phyloP scores from a whole-genome alignment of 345 rosid genomes.

The Geranium brycei region DNA sequence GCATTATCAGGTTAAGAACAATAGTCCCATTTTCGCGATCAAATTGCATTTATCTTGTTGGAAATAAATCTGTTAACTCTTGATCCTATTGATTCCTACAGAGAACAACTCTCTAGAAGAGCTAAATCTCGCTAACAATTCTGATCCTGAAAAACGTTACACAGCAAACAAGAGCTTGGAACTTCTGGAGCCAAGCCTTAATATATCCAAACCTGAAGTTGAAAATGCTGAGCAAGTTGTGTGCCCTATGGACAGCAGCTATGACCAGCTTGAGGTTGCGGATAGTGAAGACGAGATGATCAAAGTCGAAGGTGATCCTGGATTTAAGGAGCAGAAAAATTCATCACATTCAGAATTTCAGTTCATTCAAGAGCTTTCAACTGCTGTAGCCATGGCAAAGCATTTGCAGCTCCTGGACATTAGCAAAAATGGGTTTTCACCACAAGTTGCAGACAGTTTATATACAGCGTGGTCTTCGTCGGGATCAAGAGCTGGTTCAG shows the following conservation, averaged over 20 bases:
- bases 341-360: slow-evolving; percentile 20
- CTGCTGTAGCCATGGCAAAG: slow-evolving; percentile 51
- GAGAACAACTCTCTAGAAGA: slow-evolving; percentile 60
- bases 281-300: slow-evolving; percentile 60
- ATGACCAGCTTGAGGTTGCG: slow-evolving; percentile 54
- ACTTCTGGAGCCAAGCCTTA: slow-evolving; percentile 11
- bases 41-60: background rate
- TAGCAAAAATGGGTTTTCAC: slow-evolving; percentile 59
- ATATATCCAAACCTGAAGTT: slow-evolving; percentile 7
- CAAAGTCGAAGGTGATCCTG: slow-evolving; percentile 25
- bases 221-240: slow-evolving; percentile 14
- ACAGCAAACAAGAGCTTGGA: slow-evolving; percentile 14
- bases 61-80: slow-evolving; percentile 2
- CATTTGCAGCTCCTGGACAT: slow-evolving; percentile 49
- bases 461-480: slow-evolving; percentile 69
- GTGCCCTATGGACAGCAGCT: slow-evolving; percentile 27
- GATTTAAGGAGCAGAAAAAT: slow-evolving; percentile 24
- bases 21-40: background rate
- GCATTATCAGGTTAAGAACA: slow-evolving; percentile 53
- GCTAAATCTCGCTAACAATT: slow-evolving; percentile 60
- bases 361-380: slow-evolving; percentile 36
- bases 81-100: slow-evolving; percentile 15
- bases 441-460: slow-evolving; percentile 30
- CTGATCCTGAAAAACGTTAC: slow-evolving; percentile 10
- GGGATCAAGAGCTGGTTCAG: slow-evolving; percentile 25